phyloP scores from a whole-genome alignment of 1,139 yeast species.

The Debaryomyces coudertii region DNA sequence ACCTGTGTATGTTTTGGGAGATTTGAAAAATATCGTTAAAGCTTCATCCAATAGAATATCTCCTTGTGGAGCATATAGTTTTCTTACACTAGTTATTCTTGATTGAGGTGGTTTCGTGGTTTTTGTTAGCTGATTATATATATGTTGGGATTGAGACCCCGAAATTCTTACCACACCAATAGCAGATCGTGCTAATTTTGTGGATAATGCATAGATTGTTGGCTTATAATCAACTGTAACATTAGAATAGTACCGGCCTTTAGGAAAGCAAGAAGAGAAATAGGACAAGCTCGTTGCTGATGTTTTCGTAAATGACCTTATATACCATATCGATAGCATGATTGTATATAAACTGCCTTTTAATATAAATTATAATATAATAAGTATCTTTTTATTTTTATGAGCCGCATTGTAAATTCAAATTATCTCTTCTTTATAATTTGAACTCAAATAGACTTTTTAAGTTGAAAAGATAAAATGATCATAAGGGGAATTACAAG shows the following conservation, averaged over 20 bases:
- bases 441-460: background rate
- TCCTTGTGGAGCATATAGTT: conserved; percentile 46
- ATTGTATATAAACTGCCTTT: background rate
- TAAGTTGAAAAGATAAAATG: background rate
- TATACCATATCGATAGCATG: background rate
- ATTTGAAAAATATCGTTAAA: conserved; percentile 64
- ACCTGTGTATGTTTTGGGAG: conserved; percentile 89
- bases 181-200: conserved; percentile 81
- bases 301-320: background rate
- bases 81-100: conserved; percentile 59
- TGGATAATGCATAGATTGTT: conserved; percentile 89
- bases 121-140: conserved; percentile 52
- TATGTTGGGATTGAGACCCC: conserved; percentile 61
- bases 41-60: conserved; percentile 71
- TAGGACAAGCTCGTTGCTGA: background rate
- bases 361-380: background rate
- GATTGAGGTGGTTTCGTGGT: conserved; percentile 44
- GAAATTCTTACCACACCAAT: conserved; percentile 84
- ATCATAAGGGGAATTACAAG: background rate
- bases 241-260: background rate
- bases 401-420: background rate
- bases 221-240: conserved; percentile 31
- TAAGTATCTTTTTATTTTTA: background rate
- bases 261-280: background rate
- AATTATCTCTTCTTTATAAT: background rate